These are phyloP conservation scores for Coprinopsis sp. DNA, from an alignment of 768 basidiomycete genomes.

Conservation along the genomic window DNA sequence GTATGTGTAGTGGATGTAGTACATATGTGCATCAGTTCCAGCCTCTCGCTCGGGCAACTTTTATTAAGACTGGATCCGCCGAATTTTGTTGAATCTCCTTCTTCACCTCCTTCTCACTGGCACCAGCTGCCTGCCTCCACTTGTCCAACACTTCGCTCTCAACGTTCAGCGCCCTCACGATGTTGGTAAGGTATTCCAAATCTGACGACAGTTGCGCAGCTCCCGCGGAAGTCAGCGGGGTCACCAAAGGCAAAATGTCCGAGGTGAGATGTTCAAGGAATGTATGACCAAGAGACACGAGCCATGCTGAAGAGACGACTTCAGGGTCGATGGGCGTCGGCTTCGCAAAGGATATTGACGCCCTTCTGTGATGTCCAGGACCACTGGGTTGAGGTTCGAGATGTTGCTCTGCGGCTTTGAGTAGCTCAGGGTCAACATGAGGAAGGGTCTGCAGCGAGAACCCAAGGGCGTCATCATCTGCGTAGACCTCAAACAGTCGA, in stretches of 20 bases:
- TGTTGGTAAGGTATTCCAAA: slow-evolving; percentile 85
- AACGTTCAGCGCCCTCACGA: slow-evolving; percentile 86
- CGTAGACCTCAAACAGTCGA: slow-evolving; percentile 90
- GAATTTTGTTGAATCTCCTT: slow-evolving; percentile 19
- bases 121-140: slow-evolving; percentile 71
- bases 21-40: slow-evolving; percentile 20
- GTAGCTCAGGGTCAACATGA: slow-evolving; percentile 53
- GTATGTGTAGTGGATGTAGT: too few species aligned
- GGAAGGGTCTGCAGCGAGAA: slow-evolving; percentile 86
- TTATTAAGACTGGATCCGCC: slow-evolving; percentile 4
- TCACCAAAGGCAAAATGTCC: slow-evolving; percentile 68
- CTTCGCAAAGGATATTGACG: slow-evolving; percentile 19
- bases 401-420: slow-evolving; percentile 37
- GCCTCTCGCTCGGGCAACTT: slow-evolving; percentile 34
- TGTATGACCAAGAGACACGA: slow-evolving; percentile 81
- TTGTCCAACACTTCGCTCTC: slow-evolving; percentile 73
- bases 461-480: slow-evolving; percentile 83
- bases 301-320: slow-evolving; percentile 84
- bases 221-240: slow-evolving; percentile 56
- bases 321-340: slow-evolving; percentile 57
- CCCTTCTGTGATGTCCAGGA: slow-evolving; percentile 12
- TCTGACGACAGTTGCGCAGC: slow-evolving; percentile 84
- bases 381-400: slow-evolving; percentile 24
- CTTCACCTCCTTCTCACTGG: slow-evolving; percentile 50
- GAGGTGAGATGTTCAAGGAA: slow-evolving; percentile 70